Percentiles rank a stretch among this genome's conserved stretches.
Conservation (phyloP, 306 rosid species). For the Castanea mollissima region DNA sequence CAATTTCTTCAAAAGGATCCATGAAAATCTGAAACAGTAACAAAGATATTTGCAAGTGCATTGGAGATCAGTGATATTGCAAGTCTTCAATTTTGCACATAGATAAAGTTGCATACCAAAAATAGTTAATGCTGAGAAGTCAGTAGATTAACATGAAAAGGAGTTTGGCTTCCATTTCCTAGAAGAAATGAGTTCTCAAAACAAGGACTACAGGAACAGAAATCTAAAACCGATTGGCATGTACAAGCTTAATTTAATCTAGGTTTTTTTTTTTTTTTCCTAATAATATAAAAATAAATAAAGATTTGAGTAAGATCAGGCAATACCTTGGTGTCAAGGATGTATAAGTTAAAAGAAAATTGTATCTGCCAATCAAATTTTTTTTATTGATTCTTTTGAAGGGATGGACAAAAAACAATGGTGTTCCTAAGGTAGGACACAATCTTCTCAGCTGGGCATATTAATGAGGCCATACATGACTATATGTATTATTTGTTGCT, state of each 20-base stretch:
- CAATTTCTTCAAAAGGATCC: constrained; percentile 94
- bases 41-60: constrained; percentile 15
- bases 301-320: not conserved
- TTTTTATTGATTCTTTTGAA: not conserved
- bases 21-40: constrained; percentile 51
- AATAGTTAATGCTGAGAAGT: not conserved
- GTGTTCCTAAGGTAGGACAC: not conserved
- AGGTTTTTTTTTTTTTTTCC: too few relatives aligned
- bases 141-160: not conserved
- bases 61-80: constrained; percentile 15
- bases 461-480: not conserved
- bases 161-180: not conserved
- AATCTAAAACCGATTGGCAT: not conserved
- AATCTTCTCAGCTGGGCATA: not conserved
- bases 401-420: not conserved
- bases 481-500: not conserved
- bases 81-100: constrained; percentile 13
- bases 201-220: not conserved
- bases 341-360: not conserved
- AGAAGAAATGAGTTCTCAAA: not conserved
- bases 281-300: not conserved
- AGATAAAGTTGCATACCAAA: not conserved
- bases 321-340: not conserved
- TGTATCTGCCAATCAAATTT: not conserved
- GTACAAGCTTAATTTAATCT: too few relatives aligned